A percentile compares a stretch with the other conserved stretches of the same genome.
phyloP scores from a whole-genome alignment of 169 alveolate genomes.

The Plasmodium cynomolgi region DNA sequence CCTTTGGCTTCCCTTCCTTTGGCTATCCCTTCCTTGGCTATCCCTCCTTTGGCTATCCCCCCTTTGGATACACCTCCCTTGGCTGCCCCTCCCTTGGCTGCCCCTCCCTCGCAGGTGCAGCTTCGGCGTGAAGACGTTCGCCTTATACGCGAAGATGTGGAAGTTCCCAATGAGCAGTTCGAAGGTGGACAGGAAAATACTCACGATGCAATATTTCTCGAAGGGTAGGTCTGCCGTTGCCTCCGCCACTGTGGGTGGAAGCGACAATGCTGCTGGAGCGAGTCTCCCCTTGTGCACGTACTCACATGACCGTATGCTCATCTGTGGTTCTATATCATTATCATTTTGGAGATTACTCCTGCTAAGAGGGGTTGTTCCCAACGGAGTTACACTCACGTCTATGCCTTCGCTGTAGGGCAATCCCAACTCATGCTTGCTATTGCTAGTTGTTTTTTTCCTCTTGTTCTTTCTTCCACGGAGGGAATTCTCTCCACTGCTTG shows the following conservation, averaged over 20 bases:
- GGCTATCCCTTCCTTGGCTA: neutral
- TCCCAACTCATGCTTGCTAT: neutral
- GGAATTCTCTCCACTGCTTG: neutral
- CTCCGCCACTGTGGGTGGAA: neutral
- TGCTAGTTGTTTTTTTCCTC: neutral
- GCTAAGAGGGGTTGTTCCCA: neutral
- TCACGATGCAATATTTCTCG: conserved; percentile 38
- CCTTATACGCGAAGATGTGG: conserved; percentile 52
- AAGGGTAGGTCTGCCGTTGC: neutral
- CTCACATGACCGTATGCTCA: conserved; percentile 50
- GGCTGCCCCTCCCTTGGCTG: neutral
- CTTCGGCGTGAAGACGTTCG: conserved; percentile 46
- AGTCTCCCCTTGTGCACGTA: conserved; percentile 17
- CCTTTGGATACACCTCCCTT: no score
- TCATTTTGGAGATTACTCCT: neutral
- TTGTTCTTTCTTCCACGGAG: neutral
- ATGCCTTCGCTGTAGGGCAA: neutral
- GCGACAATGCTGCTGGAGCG: neutral
- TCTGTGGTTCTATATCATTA: conserved; percentile 6
- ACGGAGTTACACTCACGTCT: neutral
- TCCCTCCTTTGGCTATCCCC: neutral
- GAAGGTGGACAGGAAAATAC: conserved; percentile 31
- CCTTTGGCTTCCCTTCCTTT: neutral
- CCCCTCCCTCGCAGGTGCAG: neutral
- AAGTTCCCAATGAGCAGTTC: conserved; percentile 42